Evolutionary conservation across 345 rosid species (phyloP).

Genomic region (Murraya paniculata): DNA sequence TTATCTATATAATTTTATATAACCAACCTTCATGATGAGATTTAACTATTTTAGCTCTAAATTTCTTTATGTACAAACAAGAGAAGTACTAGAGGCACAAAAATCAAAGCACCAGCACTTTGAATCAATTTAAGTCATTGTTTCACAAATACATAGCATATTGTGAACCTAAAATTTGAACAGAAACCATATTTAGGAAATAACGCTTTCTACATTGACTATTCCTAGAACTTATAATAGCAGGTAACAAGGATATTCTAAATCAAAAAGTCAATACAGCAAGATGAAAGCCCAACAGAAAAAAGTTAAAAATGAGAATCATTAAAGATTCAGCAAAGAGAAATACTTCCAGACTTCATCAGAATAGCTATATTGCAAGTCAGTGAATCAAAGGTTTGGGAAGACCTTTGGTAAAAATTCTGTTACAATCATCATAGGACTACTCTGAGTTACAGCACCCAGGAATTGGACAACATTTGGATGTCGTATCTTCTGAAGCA

Average conservation of each 20-base stretch:
- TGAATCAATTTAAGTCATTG: neutral
- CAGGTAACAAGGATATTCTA: neutral
- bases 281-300: neutral
- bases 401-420: conserved; percentile 85
- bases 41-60: neutral
- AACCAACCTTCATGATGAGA: neutral
- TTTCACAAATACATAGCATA: neutral
- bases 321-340: neutral
- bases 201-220: neutral
- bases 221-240: neutral
- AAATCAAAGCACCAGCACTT: no score
- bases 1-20: neutral
- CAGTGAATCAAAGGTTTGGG: conserved; percentile 9
- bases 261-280: neutral
- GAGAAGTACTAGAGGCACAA: no score
- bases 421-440: conserved; percentile 98
- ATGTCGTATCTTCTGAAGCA: conserved; percentile 91
- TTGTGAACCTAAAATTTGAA: neutral
- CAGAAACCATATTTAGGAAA: neutral
- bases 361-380: neutral
- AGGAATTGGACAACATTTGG: conserved; percentile 96
- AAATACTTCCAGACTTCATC: neutral
- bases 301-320: neutral
- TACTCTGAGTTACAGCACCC: conserved; percentile 95
- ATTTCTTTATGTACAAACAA: neutral